phyloP scores from a whole-genome alignment of 2,329 filamentous ascomycete genomes.

The Sarocladium strictum region DNA sequence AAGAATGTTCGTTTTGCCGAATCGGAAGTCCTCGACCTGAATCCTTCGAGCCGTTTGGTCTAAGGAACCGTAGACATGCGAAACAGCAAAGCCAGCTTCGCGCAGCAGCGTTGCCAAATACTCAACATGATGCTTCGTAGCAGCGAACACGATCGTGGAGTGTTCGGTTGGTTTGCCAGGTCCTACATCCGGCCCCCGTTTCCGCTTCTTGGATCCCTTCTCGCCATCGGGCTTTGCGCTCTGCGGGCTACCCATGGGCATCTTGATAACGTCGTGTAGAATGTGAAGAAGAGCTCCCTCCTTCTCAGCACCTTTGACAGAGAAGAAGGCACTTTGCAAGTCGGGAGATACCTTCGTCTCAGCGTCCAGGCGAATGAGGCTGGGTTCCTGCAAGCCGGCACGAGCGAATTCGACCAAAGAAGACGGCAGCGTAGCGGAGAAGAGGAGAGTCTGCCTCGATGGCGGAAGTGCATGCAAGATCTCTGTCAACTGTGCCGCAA shows the following conservation, averaged over 20 bases:
- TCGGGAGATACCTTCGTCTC: constrained; percentile 96
- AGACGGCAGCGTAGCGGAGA: constrained; percentile 91
- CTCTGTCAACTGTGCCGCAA: constrained; percentile 85
- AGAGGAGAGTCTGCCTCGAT: constrained; percentile 83
- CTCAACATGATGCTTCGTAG: constrained; percentile 96
- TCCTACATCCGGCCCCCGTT: constrained; percentile 47
- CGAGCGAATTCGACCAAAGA: constrained; percentile 94
- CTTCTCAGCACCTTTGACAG: constrained; percentile 86
- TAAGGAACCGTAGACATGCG: constrained; percentile 89
- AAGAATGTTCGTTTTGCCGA: constrained; percentile 78
- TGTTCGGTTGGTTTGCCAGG: constrained; percentile 70
- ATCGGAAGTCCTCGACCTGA: constrained; percentile 85
- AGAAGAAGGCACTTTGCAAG: constrained; percentile 92
- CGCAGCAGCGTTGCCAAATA: constrained; percentile 80
- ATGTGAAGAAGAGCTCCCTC: constrained; percentile 88
- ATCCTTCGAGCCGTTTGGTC: constrained; percentile 91
- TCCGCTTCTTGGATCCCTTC: constrained; percentile 62
- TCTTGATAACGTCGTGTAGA: constrained; percentile 85
- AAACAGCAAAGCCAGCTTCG: constrained; percentile 78
- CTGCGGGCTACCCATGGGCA: constrained; percentile 64
- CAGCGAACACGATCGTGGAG: constrained; percentile 91
- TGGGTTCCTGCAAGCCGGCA: constrained; percentile 88
- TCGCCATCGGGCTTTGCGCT: constrained; percentile 39
- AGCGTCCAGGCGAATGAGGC: constrained; percentile 81
- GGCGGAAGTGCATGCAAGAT: constrained; percentile 84